Conservation (phyloP, 78 protist species). For the Diacronema lutheri region DNA sequence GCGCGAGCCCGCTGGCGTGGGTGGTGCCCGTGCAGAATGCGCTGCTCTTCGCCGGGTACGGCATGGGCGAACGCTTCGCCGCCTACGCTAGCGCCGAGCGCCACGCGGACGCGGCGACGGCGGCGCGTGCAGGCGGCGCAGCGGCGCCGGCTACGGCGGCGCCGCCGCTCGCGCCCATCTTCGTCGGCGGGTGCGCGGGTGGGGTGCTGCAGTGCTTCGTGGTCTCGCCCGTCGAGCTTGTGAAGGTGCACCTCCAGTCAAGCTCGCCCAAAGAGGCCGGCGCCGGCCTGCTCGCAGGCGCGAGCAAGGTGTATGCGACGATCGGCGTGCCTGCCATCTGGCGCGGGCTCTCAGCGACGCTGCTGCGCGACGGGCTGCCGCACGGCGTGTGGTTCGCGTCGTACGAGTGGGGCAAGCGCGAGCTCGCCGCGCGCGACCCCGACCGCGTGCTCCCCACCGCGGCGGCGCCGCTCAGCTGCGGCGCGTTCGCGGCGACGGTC, state of each 20-base stretch:
- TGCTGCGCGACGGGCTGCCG: constrained; percentile 13
- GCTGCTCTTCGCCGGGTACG: neutral
- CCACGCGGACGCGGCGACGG: neutral
- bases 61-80: neutral
- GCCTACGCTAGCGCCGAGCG: neutral
- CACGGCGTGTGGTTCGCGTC: constrained; percentile 19
- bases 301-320: neutral
- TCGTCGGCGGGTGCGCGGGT: constrained; percentile 1
- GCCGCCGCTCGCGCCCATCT: neutral
- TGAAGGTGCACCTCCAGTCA: neutral
- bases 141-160: neutral
- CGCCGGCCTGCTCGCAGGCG: neutral
- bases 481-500: neutral
- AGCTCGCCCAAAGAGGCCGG: neutral
- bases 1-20: neutral
- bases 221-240: neutral
- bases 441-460: no score
- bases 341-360: neutral
- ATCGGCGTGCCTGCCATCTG: neutral
- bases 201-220: constrained; percentile 2
- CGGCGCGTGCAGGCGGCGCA: no score
- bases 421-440: neutral
- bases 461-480: neutral
- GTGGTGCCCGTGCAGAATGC: neutral
- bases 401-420: neutral